These are phyloP conservation scores for Diaporthe ampelina DNA, from an alignment of 2,329 filamentous ascomycete species.

Conservation along the genomic window DNA sequence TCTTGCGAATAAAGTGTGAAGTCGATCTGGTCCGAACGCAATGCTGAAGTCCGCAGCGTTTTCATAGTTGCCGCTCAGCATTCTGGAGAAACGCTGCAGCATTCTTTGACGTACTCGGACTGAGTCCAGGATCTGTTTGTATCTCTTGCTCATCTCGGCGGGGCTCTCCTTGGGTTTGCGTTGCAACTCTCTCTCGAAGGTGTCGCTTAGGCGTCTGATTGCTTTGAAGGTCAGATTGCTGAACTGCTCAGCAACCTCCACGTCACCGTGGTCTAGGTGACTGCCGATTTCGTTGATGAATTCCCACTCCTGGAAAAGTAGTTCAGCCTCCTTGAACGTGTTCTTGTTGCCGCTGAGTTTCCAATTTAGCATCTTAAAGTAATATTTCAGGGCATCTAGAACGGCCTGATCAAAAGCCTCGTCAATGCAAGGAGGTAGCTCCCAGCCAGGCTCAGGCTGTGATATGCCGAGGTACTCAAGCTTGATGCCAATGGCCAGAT, in stretches of 20 bases:
- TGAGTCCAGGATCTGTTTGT: slow-evolving; percentile 95
- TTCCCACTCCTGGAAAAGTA: slow-evolving; percentile 97
- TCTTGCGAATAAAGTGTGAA: slow-evolving; percentile 84
- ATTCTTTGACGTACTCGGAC: slow-evolving; percentile 96
- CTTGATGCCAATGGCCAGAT: slow-evolving; percentile 93
- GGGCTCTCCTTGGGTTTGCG: slow-evolving; percentile 86
- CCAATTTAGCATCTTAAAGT: slow-evolving; percentile 99
- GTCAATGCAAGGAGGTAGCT: slow-evolving; percentile 94
- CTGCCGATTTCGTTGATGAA: slow-evolving; percentile 95
- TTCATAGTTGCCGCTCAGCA: slow-evolving; percentile 93
- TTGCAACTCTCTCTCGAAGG: slow-evolving; percentile 93
- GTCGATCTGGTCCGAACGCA: slow-evolving; percentile 74
- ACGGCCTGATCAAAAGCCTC: slow-evolving; percentile 95
- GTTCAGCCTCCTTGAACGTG: slow-evolving; percentile 98
- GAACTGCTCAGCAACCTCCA: slow-evolving; percentile 98
- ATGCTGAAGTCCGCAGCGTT: slow-evolving; percentile 97
- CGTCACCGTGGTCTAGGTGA: slow-evolving; percentile 91
- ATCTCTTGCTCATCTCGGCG: slow-evolving; percentile 94
- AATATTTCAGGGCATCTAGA: slow-evolving; percentile 93
- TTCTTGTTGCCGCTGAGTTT: slow-evolving; percentile 98
- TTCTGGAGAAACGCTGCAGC: slow-evolving; percentile 93
- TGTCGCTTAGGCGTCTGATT: slow-evolving; percentile 86
- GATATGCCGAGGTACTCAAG: slow-evolving; percentile 87
- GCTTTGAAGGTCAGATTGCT: slow-evolving; percentile 94
- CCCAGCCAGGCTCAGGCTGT: slow-evolving; percentile 91